phyloP scores from a whole-genome alignment of 148 eudicot species.

The Fagopyrum esculentum region DNA sequence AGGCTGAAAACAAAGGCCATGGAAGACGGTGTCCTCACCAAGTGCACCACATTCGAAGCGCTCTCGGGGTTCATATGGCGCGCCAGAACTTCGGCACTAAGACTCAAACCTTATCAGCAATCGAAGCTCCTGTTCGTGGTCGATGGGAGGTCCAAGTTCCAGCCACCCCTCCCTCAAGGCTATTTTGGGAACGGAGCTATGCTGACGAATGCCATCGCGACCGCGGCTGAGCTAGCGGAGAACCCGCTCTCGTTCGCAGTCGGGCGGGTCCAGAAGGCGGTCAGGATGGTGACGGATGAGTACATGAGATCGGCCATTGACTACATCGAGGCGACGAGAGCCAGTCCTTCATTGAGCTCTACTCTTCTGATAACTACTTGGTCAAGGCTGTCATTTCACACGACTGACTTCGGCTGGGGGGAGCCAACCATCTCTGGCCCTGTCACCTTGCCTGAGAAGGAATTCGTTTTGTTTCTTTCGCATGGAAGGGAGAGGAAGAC shows the following conservation, averaged over 20 bases:
- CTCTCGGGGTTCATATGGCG: conserved; percentile 51
- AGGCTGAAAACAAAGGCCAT: conserved; percentile 30
- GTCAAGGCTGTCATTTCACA: conserved; percentile 48
- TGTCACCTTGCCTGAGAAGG: conserved; percentile 50
- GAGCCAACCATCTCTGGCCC: conserved; percentile 49
- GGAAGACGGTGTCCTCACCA: conserved; percentile 15
- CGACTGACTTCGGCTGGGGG: conserved; percentile 63
- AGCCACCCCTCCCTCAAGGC: conserved; percentile 40
- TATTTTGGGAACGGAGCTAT: conserved; percentile 59
- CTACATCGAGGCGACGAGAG: conserved; percentile 40
- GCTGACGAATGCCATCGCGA: conserved; percentile 41
- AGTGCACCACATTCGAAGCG: conserved; percentile 55
- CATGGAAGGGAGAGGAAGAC: conserved; percentile 22
- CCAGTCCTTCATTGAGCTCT: conserved; percentile 45
- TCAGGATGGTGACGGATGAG: conserved; percentile 32
- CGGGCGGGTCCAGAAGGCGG: conserved; percentile 41
- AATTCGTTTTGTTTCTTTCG: conserved; percentile 50
- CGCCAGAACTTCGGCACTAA: conserved; percentile 33
- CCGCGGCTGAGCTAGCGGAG: conserved; percentile 14
- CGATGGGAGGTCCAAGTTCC: conserved; percentile 45
- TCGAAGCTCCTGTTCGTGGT: conserved; percentile 57
- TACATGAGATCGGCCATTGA: conserved; percentile 62
- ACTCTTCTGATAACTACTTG: conserved; percentile 54
- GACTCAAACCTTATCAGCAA: conserved; percentile 37
- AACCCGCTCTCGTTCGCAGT: conserved; percentile 35